Evolutionary conservation across 140 eudicot genomes (phyloP), one percentile per base, ranked within the genome.

Genomic region (Bidens hawaiensis): DNA sequence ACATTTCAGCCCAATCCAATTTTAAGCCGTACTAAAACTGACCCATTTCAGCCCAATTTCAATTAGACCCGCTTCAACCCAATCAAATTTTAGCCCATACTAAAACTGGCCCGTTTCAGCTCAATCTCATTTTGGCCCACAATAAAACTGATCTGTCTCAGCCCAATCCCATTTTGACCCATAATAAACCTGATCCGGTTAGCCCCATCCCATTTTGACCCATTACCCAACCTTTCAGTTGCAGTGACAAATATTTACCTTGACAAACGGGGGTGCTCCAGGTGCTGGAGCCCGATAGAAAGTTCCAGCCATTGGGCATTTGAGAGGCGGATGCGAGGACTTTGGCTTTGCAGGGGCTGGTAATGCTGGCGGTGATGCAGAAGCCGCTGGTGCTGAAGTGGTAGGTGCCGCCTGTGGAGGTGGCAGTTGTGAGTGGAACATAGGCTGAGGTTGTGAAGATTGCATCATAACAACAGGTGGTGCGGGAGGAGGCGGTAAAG

Each of bases 271-370:
- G 23, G 95, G 83, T 68, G 76, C 97, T 43, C 94, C 87, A 2
- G 97, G 97, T 60, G 74, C 95, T 61, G 97, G 88, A 68, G 84
- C 68, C 16, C 87, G 79, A 48, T 90, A 90, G 67, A 86, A 83
- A 11, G 95, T 86, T 63, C 97, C 97, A 11, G 95, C 85, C 94
- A 90, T 86, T 48, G 97, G 97, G 65, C 69, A 73, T 60, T 81
- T 83, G n/a, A n/a, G n/a, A n/a, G n/a, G n/a, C n/a, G n/a, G n/a
- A n/a, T n/a, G n/a, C n/a, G n/a, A n/a, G n/a, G 14, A 89, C 64
- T 77, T 77, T 27, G 79, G 60, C 16, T 79, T 57, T 70, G 70
- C 69, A 56, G 80, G 71, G 47, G 80, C 63, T 45, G 80, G 81
- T 16, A 71, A 57, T 61, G 82, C 67, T 40, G 83, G 72, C 11